Conservation (phyloP, 2,329 filamentous ascomycete species). For the Nemania abortiva region DNA sequence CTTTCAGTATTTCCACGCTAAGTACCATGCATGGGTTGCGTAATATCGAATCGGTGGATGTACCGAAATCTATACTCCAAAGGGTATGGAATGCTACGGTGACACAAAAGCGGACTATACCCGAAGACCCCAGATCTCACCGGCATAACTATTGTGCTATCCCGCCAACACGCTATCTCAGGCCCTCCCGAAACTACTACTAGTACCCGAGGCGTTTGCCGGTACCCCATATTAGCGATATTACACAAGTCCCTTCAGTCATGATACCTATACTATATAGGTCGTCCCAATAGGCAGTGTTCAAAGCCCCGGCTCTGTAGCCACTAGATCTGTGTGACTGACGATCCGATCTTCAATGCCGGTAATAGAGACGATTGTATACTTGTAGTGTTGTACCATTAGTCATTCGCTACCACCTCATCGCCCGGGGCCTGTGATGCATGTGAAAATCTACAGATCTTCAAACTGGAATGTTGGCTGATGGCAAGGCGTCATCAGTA, state of each 20-base stretch:
- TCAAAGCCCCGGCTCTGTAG: not conserved
- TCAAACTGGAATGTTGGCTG: not conserved
- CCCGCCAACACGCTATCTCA: not conserved
- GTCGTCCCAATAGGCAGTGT: not conserved
- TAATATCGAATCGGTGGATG: not conserved
- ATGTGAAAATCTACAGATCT: not conserved
- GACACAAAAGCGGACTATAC: not conserved
- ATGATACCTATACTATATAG: not conserved
- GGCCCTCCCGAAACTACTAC: not conserved
- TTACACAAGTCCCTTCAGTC: conserved; percentile 1
- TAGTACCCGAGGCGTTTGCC: not conserved
- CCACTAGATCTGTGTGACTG: not conserved
- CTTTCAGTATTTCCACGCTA: not conserved
- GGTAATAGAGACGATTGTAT: not conserved
- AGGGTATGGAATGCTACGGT: not conserved
- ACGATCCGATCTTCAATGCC: not conserved
- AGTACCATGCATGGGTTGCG: not conserved
- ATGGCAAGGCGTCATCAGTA: not conserved
- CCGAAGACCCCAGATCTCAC: not conserved
- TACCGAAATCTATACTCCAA: not conserved
- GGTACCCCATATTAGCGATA: not conserved
- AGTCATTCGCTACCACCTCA: not conserved
- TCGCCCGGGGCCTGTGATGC: not conserved
- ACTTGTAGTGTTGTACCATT: not conserved
- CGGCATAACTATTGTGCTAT: not conserved